A percentile compares a stretch with the other conserved stretches of the same genome.
Evolutionary conservation across 2,329 filamentous ascomycete genomes (phyloP).

Genomic region (Monosporascus ibericus): DNA sequence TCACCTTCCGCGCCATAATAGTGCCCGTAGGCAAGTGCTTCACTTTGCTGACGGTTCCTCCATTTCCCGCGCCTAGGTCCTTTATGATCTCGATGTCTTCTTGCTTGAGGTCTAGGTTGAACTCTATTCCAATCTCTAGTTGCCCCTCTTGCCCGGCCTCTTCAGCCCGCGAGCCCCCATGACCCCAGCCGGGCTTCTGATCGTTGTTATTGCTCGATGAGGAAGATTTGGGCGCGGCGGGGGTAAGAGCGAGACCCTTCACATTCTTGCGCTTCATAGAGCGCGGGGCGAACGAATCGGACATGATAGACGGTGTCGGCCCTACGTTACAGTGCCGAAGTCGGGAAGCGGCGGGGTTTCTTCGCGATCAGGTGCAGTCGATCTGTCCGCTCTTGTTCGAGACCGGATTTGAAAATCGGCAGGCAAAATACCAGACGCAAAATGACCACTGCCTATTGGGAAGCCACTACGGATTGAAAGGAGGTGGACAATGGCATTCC

Average conservation of each 20-base stretch:
- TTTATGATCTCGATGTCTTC: conserved; percentile 91
- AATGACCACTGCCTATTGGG: neutral
- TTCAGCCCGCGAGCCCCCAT: conserved; percentile 37
- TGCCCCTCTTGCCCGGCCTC: conserved; percentile 52
- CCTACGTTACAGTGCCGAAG: neutral
- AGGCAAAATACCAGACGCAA: neutral
- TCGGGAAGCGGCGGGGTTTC: neutral
- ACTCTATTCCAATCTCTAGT: conserved; percentile 95
- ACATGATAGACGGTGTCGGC: conserved; percentile 39
- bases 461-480: neutral
- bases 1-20: conserved; percentile 94
- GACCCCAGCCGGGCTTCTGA: conserved; percentile 44
- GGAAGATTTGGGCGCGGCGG: conserved; percentile 65
- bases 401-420: neutral
- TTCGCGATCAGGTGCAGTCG: neutral
- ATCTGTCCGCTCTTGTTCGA: neutral
- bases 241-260: conserved; percentile 86
- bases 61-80: conserved; percentile 92
- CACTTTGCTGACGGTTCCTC: conserved; percentile 97
- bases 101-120: conserved; percentile 84
- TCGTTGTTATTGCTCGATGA: conserved; percentile 63
- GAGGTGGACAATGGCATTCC: neutral
- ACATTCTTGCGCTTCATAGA: conserved; percentile 99
- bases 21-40: conserved; percentile 91
- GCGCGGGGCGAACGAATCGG: conserved; percentile 57